Conservation (phyloP, 2,329 filamentous ascomycete species). For the Byssochlamys sp. region DNA sequence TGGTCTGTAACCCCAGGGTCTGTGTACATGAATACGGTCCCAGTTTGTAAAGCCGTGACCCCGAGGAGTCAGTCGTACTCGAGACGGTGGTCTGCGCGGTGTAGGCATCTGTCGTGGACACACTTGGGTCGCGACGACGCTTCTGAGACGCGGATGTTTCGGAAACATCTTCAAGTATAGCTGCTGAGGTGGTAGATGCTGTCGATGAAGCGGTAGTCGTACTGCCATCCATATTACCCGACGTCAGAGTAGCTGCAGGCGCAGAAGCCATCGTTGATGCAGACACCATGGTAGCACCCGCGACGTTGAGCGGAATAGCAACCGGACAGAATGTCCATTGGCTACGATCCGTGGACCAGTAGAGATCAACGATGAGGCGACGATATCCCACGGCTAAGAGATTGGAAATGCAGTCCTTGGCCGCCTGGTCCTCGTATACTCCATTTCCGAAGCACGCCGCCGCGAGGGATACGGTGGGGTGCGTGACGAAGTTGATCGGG, state of each 20-base stretch:
- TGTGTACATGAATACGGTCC: conserved; percentile 50
- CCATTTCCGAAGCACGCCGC: conserved; percentile 50
- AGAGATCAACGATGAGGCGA: conserved; percentile 51
- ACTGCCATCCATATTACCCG: conserved; percentile 3
- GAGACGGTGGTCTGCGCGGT: not conserved
- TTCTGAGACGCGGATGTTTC: not conserved
- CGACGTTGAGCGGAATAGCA: conserved; percentile 32
- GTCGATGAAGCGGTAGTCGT: not conserved
- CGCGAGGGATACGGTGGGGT: conserved; percentile 47
- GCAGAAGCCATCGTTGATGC: conserved; percentile 13
- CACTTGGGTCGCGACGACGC: too few species aligned
- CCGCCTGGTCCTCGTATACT: conserved; percentile 44
- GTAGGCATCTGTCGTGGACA: not conserved
- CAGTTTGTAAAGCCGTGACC: conserved; percentile 33
- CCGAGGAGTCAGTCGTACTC: conserved; percentile 10
- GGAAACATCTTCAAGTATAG: not conserved
- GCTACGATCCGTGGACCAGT: conserved; percentile 49
- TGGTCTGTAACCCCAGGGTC: conserved; percentile 40
- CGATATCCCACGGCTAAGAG: conserved; percentile 52
- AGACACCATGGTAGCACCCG: conserved; percentile 14
- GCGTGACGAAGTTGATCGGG: conserved; percentile 54
- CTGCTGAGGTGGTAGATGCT: not conserved
- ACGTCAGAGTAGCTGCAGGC: conserved; percentile 14
- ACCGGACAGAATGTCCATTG: conserved; percentile 56
- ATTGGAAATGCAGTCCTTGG: conserved; percentile 52